Percentiles rank a stretch among this genome's conserved stretches.
Evolutionary conservation across 73 alveolate species (phyloP).

Genomic region (Tetrahymena elliotti): DNA sequence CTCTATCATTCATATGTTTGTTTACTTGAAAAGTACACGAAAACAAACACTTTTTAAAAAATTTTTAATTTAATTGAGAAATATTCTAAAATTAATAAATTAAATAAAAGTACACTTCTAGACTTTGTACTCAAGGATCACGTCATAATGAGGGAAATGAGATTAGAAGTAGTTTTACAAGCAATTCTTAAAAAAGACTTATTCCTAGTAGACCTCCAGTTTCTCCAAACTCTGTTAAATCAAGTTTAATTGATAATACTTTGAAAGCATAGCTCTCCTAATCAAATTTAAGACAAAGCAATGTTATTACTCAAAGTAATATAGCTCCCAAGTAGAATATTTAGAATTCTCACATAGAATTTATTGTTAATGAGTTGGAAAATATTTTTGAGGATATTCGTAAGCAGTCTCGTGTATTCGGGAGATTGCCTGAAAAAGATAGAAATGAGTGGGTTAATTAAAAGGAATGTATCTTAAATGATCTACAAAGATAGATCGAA

Average conservation of each 20-base stretch:
- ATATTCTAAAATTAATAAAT: too few relatives aligned
- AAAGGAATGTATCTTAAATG: not conserved
- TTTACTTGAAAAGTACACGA: too few relatives aligned
- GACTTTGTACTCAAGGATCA: not conserved
- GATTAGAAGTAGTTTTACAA: not conserved
- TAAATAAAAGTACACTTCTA: not conserved
- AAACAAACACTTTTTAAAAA: too few relatives aligned
- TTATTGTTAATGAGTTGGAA: not conserved
- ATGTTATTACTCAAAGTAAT: not conserved
- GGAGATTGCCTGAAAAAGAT: not conserved
- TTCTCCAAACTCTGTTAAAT: not conserved
- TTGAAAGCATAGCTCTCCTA: not conserved
- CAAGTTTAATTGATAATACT: not conserved
- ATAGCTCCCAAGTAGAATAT: not conserved
- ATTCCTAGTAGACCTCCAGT: not conserved
- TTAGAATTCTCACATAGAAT: not conserved
- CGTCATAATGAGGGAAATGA: not conserved
- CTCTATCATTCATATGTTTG: not conserved
- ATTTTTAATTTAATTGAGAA: too few relatives aligned
- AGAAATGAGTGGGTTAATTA: not conserved
- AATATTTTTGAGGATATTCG: not conserved
- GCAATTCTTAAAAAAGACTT: not conserved
- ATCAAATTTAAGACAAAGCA: not conserved
- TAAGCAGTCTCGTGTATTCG: not conserved
- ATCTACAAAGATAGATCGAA: not conserved